These are phyloP conservation scores for Arabidopsis thaliana DNA, from an alignment of 345 rosid genomes.

Conservation along the genomic window DNA sequence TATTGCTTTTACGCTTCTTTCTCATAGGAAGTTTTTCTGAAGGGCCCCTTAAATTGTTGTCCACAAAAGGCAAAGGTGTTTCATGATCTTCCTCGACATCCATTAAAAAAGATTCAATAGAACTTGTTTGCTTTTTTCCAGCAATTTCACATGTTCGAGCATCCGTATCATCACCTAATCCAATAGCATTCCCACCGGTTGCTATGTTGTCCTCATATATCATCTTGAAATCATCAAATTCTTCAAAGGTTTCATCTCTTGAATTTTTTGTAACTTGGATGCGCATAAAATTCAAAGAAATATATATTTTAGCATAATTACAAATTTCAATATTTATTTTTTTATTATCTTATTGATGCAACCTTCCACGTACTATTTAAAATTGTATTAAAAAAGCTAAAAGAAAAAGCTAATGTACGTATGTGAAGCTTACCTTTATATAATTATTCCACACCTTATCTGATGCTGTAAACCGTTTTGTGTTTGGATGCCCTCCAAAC, in stretches of 20 bases:
- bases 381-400: no score
- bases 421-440: no score
- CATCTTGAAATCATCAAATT: constrained; percentile 1
- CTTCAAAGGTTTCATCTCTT: constrained; percentile 14
- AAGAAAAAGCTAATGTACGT: no score
- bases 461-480: background rate
- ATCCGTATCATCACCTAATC: background rate
- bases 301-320: no score
- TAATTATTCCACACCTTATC: background rate
- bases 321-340: no score
- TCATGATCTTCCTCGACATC: background rate
- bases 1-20: background rate
- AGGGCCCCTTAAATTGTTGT: background rate
- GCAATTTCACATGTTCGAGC: background rate
- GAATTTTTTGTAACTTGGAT: background rate
- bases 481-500: constrained; percentile 15
- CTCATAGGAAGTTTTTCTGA: background rate
- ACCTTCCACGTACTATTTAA: no score
- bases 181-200: background rate
- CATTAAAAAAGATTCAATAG: background rate
- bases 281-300: background rate
- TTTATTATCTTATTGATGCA: no score
- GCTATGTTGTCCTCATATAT: background rate
- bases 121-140: background rate
- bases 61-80: background rate